These are phyloP conservation scores for Aspergillus melleus DNA, from an alignment of 2,329 filamentous ascomycete species.

Conservation along the genomic window DNA sequence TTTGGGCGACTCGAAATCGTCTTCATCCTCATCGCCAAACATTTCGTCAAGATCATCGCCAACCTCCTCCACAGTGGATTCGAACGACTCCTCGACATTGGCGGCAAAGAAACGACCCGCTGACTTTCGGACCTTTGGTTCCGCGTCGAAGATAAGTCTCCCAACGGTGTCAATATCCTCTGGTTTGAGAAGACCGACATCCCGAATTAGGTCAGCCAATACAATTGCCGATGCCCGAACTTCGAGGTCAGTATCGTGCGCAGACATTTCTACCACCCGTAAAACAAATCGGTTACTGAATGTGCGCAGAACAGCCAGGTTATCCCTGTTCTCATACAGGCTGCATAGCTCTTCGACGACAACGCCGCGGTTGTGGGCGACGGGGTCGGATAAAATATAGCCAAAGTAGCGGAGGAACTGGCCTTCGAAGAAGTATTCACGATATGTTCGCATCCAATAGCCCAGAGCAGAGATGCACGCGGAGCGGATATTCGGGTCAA, in stretches of 20 bases:
- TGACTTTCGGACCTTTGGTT: constrained; percentile 80
- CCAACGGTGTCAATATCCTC: constrained; percentile 88
- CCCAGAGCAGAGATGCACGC: constrained; percentile 87
- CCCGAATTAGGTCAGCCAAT: constrained; percentile 77
- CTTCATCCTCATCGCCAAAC: constrained; percentile 69
- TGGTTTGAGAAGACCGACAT: constrained; percentile 83
- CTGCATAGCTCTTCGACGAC: constrained; percentile 79
- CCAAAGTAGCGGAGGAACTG: constrained; percentile 89
- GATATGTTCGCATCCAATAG: constrained; percentile 81
- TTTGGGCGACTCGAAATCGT: constrained; percentile 72
- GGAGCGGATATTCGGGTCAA: constrained; percentile 82
- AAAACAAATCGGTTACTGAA: constrained; percentile 91
- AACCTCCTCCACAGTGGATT: constrained; percentile 77
- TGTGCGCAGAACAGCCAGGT: constrained; percentile 73
- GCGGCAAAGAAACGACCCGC: constrained; percentile 89
- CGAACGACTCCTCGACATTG: constrained; percentile 79
- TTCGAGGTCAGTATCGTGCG: constrained; percentile 74
- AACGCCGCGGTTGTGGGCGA: constrained; percentile 73
- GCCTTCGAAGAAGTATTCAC: constrained; percentile 86
- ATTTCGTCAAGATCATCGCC: constrained; percentile 77
- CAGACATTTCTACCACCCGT: constrained; percentile 89
- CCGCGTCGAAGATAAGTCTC: constrained; percentile 83
- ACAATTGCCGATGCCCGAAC: constrained; percentile 80
- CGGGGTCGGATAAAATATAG: constrained; percentile 87
- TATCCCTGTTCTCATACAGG: constrained; percentile 77